phyloP scores from a whole-genome alignment of 2,329 filamentous ascomycete species.

The Ceratocystis smalleyi region DNA sequence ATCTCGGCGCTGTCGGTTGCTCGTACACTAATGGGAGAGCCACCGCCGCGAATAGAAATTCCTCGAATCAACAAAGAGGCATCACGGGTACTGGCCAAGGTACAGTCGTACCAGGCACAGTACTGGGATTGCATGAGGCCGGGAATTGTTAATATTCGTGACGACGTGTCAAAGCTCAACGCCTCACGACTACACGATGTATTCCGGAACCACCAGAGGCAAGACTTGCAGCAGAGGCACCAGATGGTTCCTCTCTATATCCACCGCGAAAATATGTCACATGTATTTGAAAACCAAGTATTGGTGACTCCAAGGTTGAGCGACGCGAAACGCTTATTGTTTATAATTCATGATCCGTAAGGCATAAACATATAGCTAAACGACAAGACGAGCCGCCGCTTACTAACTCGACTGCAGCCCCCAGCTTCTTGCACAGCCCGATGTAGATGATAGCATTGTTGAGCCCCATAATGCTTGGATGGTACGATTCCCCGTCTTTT shows the following conservation, averaged over 20 bases:
- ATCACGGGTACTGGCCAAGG: conserved; percentile 39
- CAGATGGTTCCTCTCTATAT: conserved; percentile 71
- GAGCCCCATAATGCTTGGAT: conserved; percentile 79
- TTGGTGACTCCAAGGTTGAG: conserved; percentile 61
- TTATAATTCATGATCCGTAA: conserved; percentile 85
- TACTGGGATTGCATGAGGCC: conserved; percentile 86
- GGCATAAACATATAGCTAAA: conserved; percentile 23
- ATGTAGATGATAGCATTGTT: conserved; percentile 54
- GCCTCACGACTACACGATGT: conserved; percentile 61
- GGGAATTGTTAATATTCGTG: conserved; percentile 39
- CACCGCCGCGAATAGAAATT: conserved; percentile 49
- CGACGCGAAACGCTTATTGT: conserved; percentile 50
- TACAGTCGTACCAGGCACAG: conserved; percentile 45
- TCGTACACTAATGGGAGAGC: conserved; percentile 86
- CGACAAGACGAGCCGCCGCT: neutral
- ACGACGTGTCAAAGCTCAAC: conserved; percentile 36
- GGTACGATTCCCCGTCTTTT: conserved; percentile 38
- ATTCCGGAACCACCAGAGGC: conserved; percentile 60
- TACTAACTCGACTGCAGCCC: conserved; percentile 34
- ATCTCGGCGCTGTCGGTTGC: conserved; percentile 84
- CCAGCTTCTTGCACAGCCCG: conserved; percentile 50
- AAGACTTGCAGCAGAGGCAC: conserved; percentile 53
- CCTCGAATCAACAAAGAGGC: conserved; percentile 44
- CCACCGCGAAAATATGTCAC: conserved; percentile 54
- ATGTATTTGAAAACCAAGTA: conserved; percentile 73